Evolutionary conservation across 306 rosid genomes (phyloP).

Genomic region (Abrus pulchellus): DNA sequence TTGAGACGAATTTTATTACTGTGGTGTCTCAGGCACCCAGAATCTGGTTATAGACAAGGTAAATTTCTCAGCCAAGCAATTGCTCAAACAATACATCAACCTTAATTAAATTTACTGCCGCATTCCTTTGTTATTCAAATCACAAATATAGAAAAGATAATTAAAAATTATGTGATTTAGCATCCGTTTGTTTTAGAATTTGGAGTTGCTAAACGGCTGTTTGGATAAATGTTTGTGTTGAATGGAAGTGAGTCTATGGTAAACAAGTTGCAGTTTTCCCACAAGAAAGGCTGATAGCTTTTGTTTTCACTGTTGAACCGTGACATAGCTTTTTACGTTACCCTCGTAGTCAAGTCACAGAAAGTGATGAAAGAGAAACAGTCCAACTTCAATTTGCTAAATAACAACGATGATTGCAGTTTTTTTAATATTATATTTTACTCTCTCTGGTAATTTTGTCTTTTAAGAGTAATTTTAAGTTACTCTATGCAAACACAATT

Average conservation of each 20-base stretch:
- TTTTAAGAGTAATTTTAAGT: too few species aligned
- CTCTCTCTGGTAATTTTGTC: too few species aligned
- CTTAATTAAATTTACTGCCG: constrained; percentile 5
- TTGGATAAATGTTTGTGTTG: not conserved
- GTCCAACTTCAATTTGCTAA: too few species aligned
- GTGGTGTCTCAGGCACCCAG: constrained; percentile 97
- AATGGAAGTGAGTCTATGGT: too few species aligned
- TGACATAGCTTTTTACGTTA: too few species aligned
- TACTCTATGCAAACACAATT: not conserved
- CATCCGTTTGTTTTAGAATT: not conserved
- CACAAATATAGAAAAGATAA: not conserved
- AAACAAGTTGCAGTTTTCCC: too few species aligned
- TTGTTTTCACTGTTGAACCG: too few species aligned
- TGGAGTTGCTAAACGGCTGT: not conserved
- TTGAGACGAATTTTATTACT: constrained; percentile 89
- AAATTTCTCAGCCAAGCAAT: constrained; percentile 40
- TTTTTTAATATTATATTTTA: too few species aligned
- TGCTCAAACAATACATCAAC: constrained; percentile 15
- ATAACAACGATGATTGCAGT: too few species aligned
- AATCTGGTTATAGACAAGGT: constrained; percentile 96
- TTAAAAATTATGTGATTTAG: not conserved
- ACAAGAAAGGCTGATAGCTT: too few species aligned
- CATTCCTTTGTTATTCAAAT: not conserved
- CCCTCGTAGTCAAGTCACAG: too few species aligned
- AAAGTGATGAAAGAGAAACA: too few species aligned